phyloP scores from a whole-genome alignment of 2,329 filamentous ascomycete species.

The Pleurostoma richardsiae region DNA sequence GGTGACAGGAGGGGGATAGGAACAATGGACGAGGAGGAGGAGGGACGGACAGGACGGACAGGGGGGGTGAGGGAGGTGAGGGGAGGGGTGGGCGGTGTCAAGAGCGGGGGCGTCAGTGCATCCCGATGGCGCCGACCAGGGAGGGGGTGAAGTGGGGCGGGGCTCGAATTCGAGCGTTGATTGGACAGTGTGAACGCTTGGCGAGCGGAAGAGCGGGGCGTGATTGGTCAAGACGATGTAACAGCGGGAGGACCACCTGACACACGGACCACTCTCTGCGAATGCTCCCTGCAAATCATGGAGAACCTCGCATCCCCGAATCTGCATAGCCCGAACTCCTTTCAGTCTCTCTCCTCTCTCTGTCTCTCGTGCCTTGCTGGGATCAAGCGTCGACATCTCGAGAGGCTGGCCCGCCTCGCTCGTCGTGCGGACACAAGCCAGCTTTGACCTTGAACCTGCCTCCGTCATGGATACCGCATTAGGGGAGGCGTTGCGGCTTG shows the following conservation, averaged over 20 bases:
- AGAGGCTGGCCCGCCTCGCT: too few relatives aligned
- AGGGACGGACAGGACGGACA: constrained; percentile 10
- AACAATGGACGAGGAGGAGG: constrained; percentile 1
- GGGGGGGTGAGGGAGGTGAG: constrained; percentile 13
- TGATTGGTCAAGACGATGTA: background rate
- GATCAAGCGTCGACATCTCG: too few relatives aligned
- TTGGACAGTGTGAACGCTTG: background rate
- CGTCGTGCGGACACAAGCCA: too few relatives aligned
- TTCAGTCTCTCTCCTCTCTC: background rate
- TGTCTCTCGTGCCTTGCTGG: too few relatives aligned
- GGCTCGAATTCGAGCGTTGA: too few relatives aligned
- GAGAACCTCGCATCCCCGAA: background rate
- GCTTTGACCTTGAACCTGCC: too few relatives aligned
- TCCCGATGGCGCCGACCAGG: too few relatives aligned
- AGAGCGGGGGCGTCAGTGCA: background rate
- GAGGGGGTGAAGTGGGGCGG: too few relatives aligned
- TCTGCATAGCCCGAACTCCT: background rate
- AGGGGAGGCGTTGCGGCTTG: too few relatives aligned
- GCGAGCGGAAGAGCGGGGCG: background rate
- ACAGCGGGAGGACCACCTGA: constrained; percentile 1
- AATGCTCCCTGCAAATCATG: constrained; percentile 1
- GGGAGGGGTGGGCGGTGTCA: constrained; percentile 3
- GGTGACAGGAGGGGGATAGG: constrained; percentile 11
- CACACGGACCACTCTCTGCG: background rate
- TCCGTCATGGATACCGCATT: too few relatives aligned